A percentile compares a stretch with the other conserved stretches of the same genome.
These are phyloP conservation scores for Ustilago vetiveriae DNA, from an alignment of 1,284 basidiomycete genomes.

Conservation along the genomic window DNA sequence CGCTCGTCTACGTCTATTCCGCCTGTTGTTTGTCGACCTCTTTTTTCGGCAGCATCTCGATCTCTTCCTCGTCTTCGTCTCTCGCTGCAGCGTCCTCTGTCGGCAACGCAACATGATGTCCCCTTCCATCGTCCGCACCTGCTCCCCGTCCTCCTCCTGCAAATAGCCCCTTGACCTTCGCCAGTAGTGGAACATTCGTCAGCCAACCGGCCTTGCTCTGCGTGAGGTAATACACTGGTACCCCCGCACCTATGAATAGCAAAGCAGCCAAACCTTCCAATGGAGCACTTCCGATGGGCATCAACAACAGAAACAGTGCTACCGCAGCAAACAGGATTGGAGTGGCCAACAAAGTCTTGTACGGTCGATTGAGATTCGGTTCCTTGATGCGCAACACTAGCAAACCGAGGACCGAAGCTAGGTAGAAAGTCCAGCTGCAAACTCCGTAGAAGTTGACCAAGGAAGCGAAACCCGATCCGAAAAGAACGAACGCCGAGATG, in stretches of 20 bases:
- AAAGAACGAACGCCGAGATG: conserved; percentile 69
- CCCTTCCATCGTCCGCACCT: conserved; percentile 13
- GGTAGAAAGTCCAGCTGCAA: conserved; percentile 63
- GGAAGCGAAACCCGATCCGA: conserved; percentile 69
- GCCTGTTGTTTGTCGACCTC: too few relatives aligned
- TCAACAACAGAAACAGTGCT: conserved; percentile 88
- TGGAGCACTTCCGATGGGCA: conserved; percentile 94
- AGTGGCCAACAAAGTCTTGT: conserved; percentile 82
- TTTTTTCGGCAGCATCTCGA: conserved; percentile 51
- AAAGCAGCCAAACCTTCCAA: conserved; percentile 71
- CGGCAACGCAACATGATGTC: conserved; percentile 28
- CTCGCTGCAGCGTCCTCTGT: conserved; percentile 9
- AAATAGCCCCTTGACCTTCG: conserved; percentile 9
- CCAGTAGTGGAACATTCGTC: conserved; percentile 6
- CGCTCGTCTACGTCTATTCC: not conserved
- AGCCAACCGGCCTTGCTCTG: conserved; percentile 29
- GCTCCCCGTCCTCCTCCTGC: not conserved
- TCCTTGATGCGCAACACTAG: conserved; percentile 89
- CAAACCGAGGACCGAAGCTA: conserved; percentile 75
- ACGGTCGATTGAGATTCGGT: conserved; percentile 80
- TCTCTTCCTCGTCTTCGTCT: conserved; percentile 42
- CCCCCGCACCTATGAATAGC: conserved; percentile 53
- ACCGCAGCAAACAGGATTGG: conserved; percentile 90
- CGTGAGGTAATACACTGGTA: conserved; percentile 60
- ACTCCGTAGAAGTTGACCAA: conserved; percentile 71